phyloP scores from a whole-genome alignment of 2,329 filamentous ascomycete genomes.

The Passalora sequoiae region DNA sequence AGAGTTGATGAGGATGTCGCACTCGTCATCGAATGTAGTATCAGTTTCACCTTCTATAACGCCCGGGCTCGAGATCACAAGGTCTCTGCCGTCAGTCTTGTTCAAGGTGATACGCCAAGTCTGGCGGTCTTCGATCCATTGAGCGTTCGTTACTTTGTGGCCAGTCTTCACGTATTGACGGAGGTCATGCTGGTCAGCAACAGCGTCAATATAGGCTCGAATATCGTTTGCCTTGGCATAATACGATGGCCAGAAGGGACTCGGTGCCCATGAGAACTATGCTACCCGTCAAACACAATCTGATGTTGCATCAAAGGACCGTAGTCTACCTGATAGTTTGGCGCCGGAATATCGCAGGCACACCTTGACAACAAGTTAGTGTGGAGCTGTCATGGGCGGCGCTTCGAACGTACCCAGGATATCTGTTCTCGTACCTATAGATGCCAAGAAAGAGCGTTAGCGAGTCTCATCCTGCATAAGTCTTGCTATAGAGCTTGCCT shows the following conservation, averaged over 20 bases:
- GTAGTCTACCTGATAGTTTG: not conserved
- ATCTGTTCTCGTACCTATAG: not conserved
- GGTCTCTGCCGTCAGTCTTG: not conserved
- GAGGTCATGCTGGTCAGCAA: conserved; percentile 36
- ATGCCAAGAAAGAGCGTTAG: no score
- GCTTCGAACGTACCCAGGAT: no score
- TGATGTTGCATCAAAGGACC: not conserved
- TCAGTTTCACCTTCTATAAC: not conserved
- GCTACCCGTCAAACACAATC: not conserved
- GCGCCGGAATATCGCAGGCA: not conserved
- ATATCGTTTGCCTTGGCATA: conserved; percentile 22
- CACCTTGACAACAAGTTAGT: not conserved
- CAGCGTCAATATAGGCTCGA: conserved; percentile 37
- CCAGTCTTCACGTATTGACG: conserved; percentile 34
- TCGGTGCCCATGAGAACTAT: not conserved
- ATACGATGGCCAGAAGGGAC: conserved; percentile 4
- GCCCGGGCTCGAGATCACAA: not conserved
- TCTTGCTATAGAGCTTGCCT: not conserved
- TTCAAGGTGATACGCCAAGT: conserved; percentile 11
- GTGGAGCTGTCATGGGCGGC: no score
- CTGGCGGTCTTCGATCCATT: conserved; percentile 8
- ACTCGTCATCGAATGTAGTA: conserved; percentile 2
- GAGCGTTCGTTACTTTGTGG: conserved; percentile 8
- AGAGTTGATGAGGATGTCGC: conserved; percentile 12
- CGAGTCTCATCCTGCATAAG: not conserved